Conservation (phyloP, 225 moss, liverwort and hornwort species). For the Pleurozium schreberi region DNA sequence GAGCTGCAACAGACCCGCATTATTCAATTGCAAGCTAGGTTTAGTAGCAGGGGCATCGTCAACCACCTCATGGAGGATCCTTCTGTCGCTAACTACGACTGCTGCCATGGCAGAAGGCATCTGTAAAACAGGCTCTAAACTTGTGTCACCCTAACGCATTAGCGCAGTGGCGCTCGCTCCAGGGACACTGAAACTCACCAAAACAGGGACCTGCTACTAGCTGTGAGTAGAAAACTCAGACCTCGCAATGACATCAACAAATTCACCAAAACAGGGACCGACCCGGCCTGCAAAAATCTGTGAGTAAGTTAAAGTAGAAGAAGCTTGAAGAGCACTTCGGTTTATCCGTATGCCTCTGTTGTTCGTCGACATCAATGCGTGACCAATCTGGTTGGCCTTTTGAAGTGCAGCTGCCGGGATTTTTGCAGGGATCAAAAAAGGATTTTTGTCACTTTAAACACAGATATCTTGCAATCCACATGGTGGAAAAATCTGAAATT, state of each 20-base stretch:
- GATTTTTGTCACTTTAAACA: too few relatives aligned
- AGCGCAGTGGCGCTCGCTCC: background rate
- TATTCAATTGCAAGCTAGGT: background rate
- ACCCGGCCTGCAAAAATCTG: background rate
- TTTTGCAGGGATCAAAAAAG: too few relatives aligned
- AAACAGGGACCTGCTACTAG: background rate
- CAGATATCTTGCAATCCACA: too few relatives aligned
- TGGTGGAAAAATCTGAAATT: too few relatives aligned
- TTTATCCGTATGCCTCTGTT: background rate
- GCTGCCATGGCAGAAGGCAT: background rate
- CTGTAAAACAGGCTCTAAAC: background rate
- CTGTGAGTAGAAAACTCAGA: background rate
- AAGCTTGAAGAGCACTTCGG: background rate
- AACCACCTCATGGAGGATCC: background rate
- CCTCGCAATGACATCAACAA: background rate
- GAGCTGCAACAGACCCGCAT: conserved; percentile 6
- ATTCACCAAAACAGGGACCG: background rate
- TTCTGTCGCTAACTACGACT: background rate
- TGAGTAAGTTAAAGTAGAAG: background rate
- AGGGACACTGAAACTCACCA: background rate
- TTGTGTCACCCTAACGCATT: background rate
- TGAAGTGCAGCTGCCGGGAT: too few relatives aligned
- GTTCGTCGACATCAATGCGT: background rate
- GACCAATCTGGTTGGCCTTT: background rate
- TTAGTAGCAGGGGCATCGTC: background rate